Evolutionary conservation across 345 rosid species (phyloP), one percentile per base, ranked within the genome.

Genomic region (Turritis glabra): DNA sequence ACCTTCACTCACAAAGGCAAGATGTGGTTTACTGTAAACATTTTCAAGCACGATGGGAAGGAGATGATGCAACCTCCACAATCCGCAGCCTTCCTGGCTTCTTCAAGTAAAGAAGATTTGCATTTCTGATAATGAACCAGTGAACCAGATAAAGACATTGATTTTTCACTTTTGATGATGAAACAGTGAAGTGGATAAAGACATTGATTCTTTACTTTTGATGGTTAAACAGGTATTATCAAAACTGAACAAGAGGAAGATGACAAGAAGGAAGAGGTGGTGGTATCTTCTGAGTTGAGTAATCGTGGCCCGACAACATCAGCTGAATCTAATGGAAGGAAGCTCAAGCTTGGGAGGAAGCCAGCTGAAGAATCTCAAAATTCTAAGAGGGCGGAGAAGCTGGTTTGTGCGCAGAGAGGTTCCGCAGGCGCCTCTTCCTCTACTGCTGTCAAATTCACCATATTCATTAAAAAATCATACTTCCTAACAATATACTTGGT

Each of bases 21-120:
- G 1, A 44, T 70, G 74, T 0, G 4, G 4, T 21, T 70, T 19
- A 30, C 4, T 15, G 25, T 59, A 1, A 59, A 33, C 19, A 59
- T 71, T 40, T 59, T 15, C 18, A n/a, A 32, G 0, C 12, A 9
- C 23, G 3, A 59, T 17, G 59, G 59, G n/a, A 33, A 1, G 2
- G 57, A 59, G 27, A 47, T 48, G 19, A 3, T 71, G 5, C 30
- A 60, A n/a, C 75, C 66, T 30, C 33, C 3, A 46, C 33, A 30
- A 7, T 6, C 37, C n/a, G 3, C 0, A 23, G n/a, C 9, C 1
- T 48, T 14, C 14, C 19, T 32, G 4, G 29, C 55, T n/a, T 22
- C 60, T 48, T 47, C 58, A 1, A 32, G 59, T 71, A 59, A 59
- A 57, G 54, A 26, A 35, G 64, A n/a, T 54, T 7, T 59, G 5